A percentile compares a stretch with the other conserved stretches of the same genome.
These are phyloP conservation scores for Termitomyces sp. DNA, from an alignment of 768 basidiomycete species.

Conservation along the genomic window DNA sequence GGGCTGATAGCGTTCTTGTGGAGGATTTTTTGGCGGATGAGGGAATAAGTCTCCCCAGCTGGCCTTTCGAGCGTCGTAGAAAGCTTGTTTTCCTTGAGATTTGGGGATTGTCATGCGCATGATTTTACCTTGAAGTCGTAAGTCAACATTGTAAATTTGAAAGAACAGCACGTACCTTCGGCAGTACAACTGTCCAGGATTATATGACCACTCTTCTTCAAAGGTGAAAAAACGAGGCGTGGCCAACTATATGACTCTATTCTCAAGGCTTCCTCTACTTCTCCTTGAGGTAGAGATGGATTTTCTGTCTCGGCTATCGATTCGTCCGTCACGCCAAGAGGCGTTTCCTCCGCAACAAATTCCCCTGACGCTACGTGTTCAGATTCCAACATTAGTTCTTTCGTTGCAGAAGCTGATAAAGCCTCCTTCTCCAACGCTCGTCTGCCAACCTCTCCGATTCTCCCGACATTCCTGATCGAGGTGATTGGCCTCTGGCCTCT, in stretches of 20 bases:
- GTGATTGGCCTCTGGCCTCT: slow-evolving; percentile 64
- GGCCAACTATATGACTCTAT: slow-evolving; percentile 86
- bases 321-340: slow-evolving; percentile 6
- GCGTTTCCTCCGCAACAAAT: slow-evolving; percentile 4
- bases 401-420: slow-evolving; percentile 22
- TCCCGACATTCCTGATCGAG: slow-evolving; percentile 34
- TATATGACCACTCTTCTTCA: slow-evolving; percentile 89
- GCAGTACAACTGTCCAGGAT: slow-evolving; percentile 84
- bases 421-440: slow-evolving; percentile 34
- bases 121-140: slow-evolving; percentile 60
- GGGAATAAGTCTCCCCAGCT: slow-evolving; percentile 96
- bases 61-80: slow-evolving; percentile 92
- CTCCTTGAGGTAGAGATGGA: slow-evolving; percentile 16
- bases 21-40: slow-evolving; percentile 74
- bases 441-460: slow-evolving; percentile 49
- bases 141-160: neutral
- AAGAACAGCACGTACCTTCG: slow-evolving; percentile 48
- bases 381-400: slow-evolving; percentile 36
- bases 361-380: slow-evolving; percentile 19
- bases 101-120: slow-evolving; percentile 89
- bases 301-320: slow-evolving; percentile 5
- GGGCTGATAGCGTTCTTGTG: slow-evolving; percentile 56
- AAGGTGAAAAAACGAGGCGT: slow-evolving; percentile 84
- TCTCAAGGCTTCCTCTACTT: slow-evolving; percentile 52
- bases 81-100: slow-evolving; percentile 93